Base-by-base conservation (phyloP, 1,284 basidiomycete genomes). In the Polyporus tsugae region DNA sequence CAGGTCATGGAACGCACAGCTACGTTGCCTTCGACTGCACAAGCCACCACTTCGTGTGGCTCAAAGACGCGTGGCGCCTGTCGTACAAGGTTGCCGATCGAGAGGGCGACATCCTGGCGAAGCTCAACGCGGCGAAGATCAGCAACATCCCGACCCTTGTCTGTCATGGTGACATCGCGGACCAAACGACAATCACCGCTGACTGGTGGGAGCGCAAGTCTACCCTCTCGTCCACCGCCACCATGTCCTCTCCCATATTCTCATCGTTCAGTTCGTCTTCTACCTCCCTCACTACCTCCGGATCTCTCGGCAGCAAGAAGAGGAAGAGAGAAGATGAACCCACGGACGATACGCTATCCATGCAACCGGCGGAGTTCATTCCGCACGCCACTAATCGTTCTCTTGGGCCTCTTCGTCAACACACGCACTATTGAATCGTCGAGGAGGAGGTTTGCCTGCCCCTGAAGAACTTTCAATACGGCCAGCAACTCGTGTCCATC, bases 381-480 rank as follows among this genome's bases (percentile, higher is more conserved):
- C 46, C 22, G 46, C 22, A 29, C 22, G 46, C 3, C n/a, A 52
- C 46, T 13, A 10, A 11, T 29, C 25, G 22, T 52, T 52, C 46
- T 4, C 10, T 13, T 3, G 46, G 46, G n/a, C 46, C 22, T 13
- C 46, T 52, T 52, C 46, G 46, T 25, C 22, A 25, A 25, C 63
- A 70, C 25, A 36, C 39, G 2, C 70, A 72, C 63, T 72, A 70
- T 36, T 64, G 70, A 2, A 25, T 70, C 13, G 70, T 66, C 2
- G 64, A 64, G 1, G 2, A 58, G 11, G 70, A 72, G 42, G 66
- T 72, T 0, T 64, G 58, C n/a, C 9, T 65, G n/a, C 66, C 61
- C 2, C 6, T 72, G n/a, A 10, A 44, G 25, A 33, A 61, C 5
- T 70, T 72, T 62, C 33, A 17, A 6, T 6, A 46, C 15, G 62